Percentiles rank a stretch among this genome's conserved stretches.
Evolutionary conservation across 2,329 filamentous ascomycete genomes (phyloP).

Genomic region (Fusarium clavum): DNA sequence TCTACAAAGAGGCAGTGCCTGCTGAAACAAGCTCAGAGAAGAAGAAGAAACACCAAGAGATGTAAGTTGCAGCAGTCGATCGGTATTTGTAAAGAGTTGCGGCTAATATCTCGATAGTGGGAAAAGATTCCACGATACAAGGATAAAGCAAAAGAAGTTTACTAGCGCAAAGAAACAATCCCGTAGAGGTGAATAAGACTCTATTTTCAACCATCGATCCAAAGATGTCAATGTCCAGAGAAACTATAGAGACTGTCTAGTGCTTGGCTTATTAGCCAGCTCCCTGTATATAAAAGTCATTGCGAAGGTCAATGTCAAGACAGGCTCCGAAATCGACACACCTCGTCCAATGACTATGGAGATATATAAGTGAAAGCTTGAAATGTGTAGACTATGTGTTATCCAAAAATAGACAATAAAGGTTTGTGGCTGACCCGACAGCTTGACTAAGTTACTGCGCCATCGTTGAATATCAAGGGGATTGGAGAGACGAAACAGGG

Average conservation of each 20-base stretch:
- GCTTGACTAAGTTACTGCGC: neutral
- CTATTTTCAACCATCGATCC: neutral
- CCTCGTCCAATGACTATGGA: neutral
- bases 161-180: constrained; percentile 63
- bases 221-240: neutral
- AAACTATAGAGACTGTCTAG: neutral
- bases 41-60: constrained; percentile 60
- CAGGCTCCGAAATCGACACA: neutral
- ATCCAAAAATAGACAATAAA: neutral
- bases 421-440: neutral
- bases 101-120: constrained; percentile 52
- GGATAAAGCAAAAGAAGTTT: constrained; percentile 62
- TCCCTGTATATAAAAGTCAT: neutral
- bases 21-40: constrained; percentile 60
- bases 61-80: constrained; percentile 52
- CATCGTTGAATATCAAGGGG: neutral
- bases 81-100: neutral
- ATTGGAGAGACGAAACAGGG: neutral
- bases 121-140: constrained; percentile 58
- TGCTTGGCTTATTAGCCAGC: neutral
- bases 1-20: constrained; percentile 62
- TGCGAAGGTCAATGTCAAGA: neutral
- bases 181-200: constrained; percentile 53
- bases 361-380: neutral
- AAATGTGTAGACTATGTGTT: neutral